Base-by-base conservation (phyloP, 805 yeast species). In the Hanseniaspora valbyensis region DNA sequence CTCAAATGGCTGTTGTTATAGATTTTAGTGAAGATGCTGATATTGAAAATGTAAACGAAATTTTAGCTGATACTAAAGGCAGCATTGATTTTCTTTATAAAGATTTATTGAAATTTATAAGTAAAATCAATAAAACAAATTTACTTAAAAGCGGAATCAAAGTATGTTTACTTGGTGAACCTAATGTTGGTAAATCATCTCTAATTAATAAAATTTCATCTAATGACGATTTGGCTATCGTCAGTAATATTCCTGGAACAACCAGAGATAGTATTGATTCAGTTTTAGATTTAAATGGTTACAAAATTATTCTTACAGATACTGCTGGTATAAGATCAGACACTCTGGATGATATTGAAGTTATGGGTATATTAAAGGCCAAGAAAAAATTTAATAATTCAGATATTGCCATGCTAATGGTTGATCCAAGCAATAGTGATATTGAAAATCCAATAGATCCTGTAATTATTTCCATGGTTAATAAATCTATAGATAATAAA, bases 1-100 rank as follows among this genome's bases (percentile, higher is more conserved):
- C 95, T 0, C 65, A 81, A 45, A 63, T 90, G 49, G 79, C 97
- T 0, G 95, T 97, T 0, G 73, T 89, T 2, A 86, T 92, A 36
- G 98, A 92, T 65, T 92, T 92, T 65, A 90, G 95, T 8, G 97
- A 92, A 52, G 98, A 92, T 58, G 86, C 86, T 52, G 94, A 85
- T 54, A 70, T 85, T 28, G 87, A 80, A 13, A 83, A 81, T 57
- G 72, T 77, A 0, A 73, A 73, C 13, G 62, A 66, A 13, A 68
- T 85, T 14, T 72, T 85, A 52, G 66, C 63, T 5, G 63, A 65
- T 0, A 88, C 84, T 0, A 69, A 68, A 7, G 32, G 22, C 0
- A 70, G 71, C 52, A 68, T 84, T 3, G 52, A 53, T 1, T 16
- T 18, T 0, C 58, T 89, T 12, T 63, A 71, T 16, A 4, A 3